Base-by-base conservation (phyloP, 2,329 filamentous ascomycete genomes). In the Raffaelea albimanens region DNA sequence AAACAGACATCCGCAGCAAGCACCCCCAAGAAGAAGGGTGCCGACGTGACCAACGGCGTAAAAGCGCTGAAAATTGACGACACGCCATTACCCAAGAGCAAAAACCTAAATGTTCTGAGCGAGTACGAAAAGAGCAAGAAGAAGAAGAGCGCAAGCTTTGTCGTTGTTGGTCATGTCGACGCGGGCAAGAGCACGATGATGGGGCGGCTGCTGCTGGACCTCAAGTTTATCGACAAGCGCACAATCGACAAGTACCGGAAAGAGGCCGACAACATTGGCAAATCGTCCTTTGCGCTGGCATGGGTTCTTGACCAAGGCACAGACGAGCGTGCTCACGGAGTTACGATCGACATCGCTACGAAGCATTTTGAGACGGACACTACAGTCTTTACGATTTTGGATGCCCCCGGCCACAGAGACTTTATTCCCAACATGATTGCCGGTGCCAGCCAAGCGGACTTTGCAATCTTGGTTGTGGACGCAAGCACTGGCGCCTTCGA, bases 351-450 rank as follows among this genome's bases (percentile, higher is more conserved):
- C 61, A 93, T 97, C 59, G 91, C 93, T 9, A 95, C 86, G 18
- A 95, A 95, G 61, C 82, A 89, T 54, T 98, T 98, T 60, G 87
- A 94, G 61, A 98, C 94, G 0, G 82, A 87, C 1, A 84, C 76
- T 45, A 93, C 88, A 0, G 78, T 76, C 11, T 97, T 97, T 60
- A 97, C 93, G 1, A 95, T 98, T 41, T 74, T 98, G 4, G 93
- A 98, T 62, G 91, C 93, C 0, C 93, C 93, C 0, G 93, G 93
- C 0, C 93, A 98, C 64, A 79, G 83, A 51, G 93, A 98, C 62
- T 98, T 97, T 61, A 89, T 98, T 19, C 93, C 93, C 1, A 98
- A 96, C 63, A 98, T 98, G 93, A 96, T 98, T 62, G 91, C 91
- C 2, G 93, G 93, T 14, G 89, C 91, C 3, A 93, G 87, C 50